Percentiles rank a stretch among this genome's conserved stretches.
phyloP scores from a whole-genome alignment of 352 stramenopile species.

The Aphanomyces stellatus region DNA sequence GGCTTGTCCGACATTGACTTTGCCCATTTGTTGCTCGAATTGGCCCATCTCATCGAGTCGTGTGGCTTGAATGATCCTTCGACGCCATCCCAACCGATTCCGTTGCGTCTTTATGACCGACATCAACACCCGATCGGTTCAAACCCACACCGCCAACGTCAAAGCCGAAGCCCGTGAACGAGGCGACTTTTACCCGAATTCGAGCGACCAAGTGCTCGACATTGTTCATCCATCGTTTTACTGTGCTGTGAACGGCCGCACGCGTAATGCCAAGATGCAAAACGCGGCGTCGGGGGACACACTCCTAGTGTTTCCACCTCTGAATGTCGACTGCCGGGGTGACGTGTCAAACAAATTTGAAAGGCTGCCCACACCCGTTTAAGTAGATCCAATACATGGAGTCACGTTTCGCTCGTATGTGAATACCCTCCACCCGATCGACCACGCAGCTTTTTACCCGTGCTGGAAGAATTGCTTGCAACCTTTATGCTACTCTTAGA shows the following conservation, averaged over 20 bases:
- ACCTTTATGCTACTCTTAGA: conserved; percentile 38
- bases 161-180: conserved; percentile 24
- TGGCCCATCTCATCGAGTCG: conserved; percentile 26
- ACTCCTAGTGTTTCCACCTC: background rate
- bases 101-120: conserved; percentile 2
- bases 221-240: conserved; percentile 56
- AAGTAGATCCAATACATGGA: conserved; percentile 17
- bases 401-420: conserved; percentile 36
- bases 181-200: conserved; percentile 46
- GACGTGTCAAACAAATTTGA: conserved; percentile 24
- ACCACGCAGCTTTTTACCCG: conserved; percentile 27
- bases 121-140: conserved; percentile 20
- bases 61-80: conserved; percentile 20
- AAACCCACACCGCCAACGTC: conserved; percentile 29
- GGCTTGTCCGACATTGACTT: background rate
- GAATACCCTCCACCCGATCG: conserved; percentile 39
- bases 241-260: conserved; percentile 42
- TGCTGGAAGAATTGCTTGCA: conserved; percentile 27
- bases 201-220: conserved; percentile 39
- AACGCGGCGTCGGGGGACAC: background rate
- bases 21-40: conserved; percentile 21
- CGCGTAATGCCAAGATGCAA: background rate
- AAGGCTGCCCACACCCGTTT: conserved; percentile 38
- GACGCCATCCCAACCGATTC: background rate
- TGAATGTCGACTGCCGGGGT: background rate